Conservation (phyloP, 192 early-diverging fungal genomes). For the Coemansia sp. region DNA sequence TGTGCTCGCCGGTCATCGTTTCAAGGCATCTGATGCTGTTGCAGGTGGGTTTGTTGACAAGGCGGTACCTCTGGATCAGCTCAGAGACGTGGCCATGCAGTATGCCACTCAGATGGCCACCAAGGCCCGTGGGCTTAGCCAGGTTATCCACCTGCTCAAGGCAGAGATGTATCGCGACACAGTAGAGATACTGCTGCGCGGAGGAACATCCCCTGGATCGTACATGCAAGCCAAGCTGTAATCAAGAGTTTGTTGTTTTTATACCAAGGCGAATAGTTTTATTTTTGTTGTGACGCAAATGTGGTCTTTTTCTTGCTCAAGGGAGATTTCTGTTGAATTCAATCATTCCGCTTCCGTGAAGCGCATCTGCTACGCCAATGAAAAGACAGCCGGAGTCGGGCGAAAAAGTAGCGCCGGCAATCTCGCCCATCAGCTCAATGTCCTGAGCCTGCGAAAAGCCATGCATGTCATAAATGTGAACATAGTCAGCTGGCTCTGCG, state of each 20-base stretch:
- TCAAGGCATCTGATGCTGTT: constrained; percentile 63
- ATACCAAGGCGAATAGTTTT: too few relatives aligned
- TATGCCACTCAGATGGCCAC: constrained; percentile 59
- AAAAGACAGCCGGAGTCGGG: constrained; percentile 51
- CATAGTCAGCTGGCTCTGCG: constrained; percentile 55
- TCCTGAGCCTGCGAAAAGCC: constrained; percentile 30
- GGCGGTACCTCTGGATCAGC: constrained; percentile 56
- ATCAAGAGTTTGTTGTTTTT: background rate
- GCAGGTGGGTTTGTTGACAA: constrained; percentile 63
- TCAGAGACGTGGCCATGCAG: constrained; percentile 57
- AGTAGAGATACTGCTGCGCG: constrained; percentile 34
- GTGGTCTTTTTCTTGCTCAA: too few relatives aligned
- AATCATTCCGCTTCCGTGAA: constrained; percentile 33
- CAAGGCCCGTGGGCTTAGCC: constrained; percentile 59
- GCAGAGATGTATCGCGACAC: constrained; percentile 66
- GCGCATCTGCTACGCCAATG: constrained; percentile 40
- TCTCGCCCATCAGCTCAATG: constrained; percentile 54
- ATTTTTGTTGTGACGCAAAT: too few relatives aligned
- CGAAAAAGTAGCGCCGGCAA: constrained; percentile 43
- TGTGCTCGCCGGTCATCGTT: constrained; percentile 64
- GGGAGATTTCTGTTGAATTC: constrained; percentile 16
- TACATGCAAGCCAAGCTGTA: constrained; percentile 52
- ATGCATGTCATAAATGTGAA: constrained; percentile 43
- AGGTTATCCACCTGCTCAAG: constrained; percentile 63
- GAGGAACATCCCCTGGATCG: constrained; percentile 33